Conservation (phyloP, 2,329 filamentous ascomycete genomes). For the Didymella exigua region DNA sequence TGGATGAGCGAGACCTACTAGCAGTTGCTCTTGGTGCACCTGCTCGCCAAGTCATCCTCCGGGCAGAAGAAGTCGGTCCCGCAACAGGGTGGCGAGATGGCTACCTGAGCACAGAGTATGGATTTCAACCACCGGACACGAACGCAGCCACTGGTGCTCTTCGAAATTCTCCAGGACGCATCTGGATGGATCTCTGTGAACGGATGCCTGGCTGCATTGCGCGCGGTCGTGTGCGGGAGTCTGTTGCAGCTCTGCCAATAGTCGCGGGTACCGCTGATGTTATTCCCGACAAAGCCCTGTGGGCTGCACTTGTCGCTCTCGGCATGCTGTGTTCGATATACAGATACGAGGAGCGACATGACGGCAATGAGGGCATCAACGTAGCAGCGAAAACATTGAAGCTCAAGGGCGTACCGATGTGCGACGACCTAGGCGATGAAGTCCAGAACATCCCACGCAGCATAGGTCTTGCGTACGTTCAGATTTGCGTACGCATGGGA, state of each 20-base stretch:
- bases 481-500: constrained; percentile 60
- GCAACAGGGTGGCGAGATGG: constrained; percentile 61
- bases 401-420: constrained; percentile 53
- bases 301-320: constrained; percentile 59
- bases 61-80: constrained; percentile 60
- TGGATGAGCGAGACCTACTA: constrained; percentile 56
- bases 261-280: constrained; percentile 57
- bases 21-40: constrained; percentile 61
- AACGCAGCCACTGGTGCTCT: constrained; percentile 57
- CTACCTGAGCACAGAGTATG: constrained; percentile 58
- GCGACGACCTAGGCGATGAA: constrained; percentile 59
- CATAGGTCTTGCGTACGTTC: constrained; percentile 59
- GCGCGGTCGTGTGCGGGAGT: constrained; percentile 58
- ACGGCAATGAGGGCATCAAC: constrained; percentile 59
- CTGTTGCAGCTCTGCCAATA: constrained; percentile 56
- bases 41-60: constrained; percentile 59
- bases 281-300: constrained; percentile 59
- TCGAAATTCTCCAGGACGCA: constrained; percentile 57
- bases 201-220: constrained; percentile 60
- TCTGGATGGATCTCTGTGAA: constrained; percentile 62
- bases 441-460: constrained; percentile 56
- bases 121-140: constrained; percentile 59
- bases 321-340: constrained; percentile 63
- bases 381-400: constrained; percentile 42
- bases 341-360: constrained; percentile 60